These are phyloP conservation scores for Triadica sebifera DNA, from an alignment of 345 rosid species.

Conservation along the genomic window DNA sequence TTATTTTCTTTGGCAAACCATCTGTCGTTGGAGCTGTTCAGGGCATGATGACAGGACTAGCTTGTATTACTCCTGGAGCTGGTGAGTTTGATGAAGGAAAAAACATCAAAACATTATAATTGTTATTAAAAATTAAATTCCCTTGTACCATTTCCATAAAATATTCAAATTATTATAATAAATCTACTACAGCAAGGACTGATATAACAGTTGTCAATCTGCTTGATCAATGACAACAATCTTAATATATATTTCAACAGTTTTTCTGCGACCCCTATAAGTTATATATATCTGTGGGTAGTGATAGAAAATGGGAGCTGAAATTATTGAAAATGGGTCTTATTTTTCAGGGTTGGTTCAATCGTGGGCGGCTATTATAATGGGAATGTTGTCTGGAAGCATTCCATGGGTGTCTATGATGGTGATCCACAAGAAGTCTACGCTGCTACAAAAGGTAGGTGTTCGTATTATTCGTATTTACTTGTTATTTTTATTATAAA, in stretches of 20 bases:
- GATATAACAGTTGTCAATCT: too few relatives aligned
- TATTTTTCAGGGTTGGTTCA: conserved; percentile 63
- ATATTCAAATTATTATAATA: too few relatives aligned
- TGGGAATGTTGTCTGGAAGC: conserved; percentile 78
- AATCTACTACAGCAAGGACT: too few relatives aligned
- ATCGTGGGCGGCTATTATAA: conserved; percentile 85
- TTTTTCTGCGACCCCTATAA: too few relatives aligned
- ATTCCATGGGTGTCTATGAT: conserved; percentile 95
- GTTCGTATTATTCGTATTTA: neutral
- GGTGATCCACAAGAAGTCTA: conserved; percentile 74
- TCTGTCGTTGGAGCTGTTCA: conserved; percentile 93
- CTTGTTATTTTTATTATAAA: neutral
- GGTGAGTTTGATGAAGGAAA: conserved; percentile 30
- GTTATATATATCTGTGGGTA: too few relatives aligned
- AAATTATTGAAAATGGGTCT: neutral
- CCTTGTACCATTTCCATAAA: too few relatives aligned
- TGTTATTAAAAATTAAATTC: too few relatives aligned
- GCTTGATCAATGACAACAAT: too few relatives aligned
- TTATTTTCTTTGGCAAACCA: conserved; percentile 78
- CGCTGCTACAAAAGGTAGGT: conserved; percentile 60
- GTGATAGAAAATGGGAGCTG: too few relatives aligned
- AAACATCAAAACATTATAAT: too few relatives aligned
- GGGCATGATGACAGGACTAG: conserved; percentile 93
- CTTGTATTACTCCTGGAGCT: conserved; percentile 88
- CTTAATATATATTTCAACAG: too few relatives aligned